Percentiles rank a stretch among this genome's conserved stretches.
Conservation (phyloP, 176 grass and related monocot genomes). For the Aegilops tauschii region DNA sequence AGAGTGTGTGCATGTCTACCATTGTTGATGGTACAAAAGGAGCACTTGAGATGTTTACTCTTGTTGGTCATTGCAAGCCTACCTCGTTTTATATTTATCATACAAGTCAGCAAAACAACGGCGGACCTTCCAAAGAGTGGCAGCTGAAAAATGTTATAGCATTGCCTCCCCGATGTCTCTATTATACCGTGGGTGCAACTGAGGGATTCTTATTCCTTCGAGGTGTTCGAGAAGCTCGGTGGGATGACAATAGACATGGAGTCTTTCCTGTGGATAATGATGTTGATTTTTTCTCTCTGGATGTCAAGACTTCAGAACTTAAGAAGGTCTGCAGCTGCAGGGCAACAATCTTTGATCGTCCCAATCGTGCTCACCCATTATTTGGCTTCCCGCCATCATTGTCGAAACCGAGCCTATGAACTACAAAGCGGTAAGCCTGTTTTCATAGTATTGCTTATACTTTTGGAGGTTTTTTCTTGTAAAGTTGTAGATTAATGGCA, state of each 20-base stretch:
- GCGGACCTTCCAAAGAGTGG: not conserved
- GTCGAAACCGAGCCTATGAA: constrained; percentile 15
- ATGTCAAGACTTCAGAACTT: constrained; percentile 15
- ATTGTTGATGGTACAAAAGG: not conserved
- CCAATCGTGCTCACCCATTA: not conserved
- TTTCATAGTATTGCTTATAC: not conserved
- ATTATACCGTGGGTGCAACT: not conserved
- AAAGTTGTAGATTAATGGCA: not conserved
- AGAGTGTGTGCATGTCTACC: not conserved
- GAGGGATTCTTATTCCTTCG: constrained; percentile 24
- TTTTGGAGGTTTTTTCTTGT: not conserved
- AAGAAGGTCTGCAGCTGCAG: not conserved
- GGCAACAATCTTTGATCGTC: not conserved
- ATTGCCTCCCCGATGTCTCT: not conserved
- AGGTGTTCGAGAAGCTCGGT: not conserved
- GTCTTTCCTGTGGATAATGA: not conserved
- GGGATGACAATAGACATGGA: not conserved
- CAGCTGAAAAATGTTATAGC: not conserved
- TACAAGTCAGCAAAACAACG: not conserved
- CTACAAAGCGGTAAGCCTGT: constrained; percentile 1
- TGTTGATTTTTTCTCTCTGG: not conserved
- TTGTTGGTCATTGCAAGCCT: not conserved
- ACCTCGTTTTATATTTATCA: not conserved
- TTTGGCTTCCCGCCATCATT: constrained; percentile 21
- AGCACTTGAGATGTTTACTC: not conserved